Conservation (phyloP, 129 eudicot genomes). For the Cynara cardunculus region DNA sequence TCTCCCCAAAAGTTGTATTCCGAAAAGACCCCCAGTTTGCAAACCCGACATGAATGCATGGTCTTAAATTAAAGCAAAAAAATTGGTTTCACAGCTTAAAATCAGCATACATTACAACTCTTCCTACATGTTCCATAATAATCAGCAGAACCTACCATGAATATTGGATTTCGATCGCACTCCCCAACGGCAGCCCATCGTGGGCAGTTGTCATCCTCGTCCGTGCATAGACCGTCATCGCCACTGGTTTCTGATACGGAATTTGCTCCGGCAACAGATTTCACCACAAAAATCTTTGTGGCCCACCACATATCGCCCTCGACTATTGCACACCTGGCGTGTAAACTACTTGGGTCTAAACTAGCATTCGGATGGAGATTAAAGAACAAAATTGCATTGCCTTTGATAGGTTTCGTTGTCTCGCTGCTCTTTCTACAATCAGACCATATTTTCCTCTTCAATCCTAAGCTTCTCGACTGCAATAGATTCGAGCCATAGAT, state of each 20-base stretch:
- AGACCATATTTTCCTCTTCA: conserved; percentile 47
- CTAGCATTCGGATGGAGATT: conserved; percentile 65
- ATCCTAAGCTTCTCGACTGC: conserved; percentile 32
- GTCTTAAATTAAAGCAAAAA: too few relatives aligned
- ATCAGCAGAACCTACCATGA: conserved; percentile 86
- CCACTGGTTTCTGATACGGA: neutral
- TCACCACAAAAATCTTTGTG: conserved; percentile 50
- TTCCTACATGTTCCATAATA: conserved; percentile 88
- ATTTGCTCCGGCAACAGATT: conserved; percentile 15
- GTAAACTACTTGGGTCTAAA: conserved; percentile 60
- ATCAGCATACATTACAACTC: conserved; percentile 77
- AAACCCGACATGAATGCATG: neutral
- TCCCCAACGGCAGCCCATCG: conserved; percentile 85
- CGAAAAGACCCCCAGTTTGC: neutral
- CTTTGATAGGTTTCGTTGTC: conserved; percentile 54
- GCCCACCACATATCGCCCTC: conserved; percentile 85
- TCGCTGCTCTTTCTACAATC: conserved; percentile 47
- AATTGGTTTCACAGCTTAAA: neutral
- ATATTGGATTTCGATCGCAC: conserved; percentile 73
- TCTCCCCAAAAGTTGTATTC: neutral
- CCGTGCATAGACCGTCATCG: conserved; percentile 54
- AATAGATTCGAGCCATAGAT: neutral
- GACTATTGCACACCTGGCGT: conserved; percentile 61
- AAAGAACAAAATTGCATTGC: conserved; percentile 76
- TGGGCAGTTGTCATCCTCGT: conserved; percentile 74